These are phyloP conservation scores for Zymoseptoria ardabiliae DNA, from an alignment of 2,329 filamentous ascomycete species.

Conservation along the genomic window DNA sequence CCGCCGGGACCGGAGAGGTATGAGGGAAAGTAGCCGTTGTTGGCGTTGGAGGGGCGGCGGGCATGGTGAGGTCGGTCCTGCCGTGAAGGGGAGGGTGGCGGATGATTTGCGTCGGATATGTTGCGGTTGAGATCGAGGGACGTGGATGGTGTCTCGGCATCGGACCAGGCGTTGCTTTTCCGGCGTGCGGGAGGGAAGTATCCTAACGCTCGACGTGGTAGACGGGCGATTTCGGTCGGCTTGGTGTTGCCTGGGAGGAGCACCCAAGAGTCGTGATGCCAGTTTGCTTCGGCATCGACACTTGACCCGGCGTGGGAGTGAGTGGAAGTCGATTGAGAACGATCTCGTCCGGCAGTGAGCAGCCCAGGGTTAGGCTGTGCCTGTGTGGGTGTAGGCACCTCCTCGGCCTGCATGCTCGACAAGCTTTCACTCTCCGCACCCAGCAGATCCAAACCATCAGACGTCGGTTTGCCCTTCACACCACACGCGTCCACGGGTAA, in stretches of 20 bases:
- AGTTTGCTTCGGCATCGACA: constrained; percentile 56
- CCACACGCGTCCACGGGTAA: constrained; percentile 86
- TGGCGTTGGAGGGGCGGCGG: constrained; percentile 33
- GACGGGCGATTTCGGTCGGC: constrained; percentile 77
- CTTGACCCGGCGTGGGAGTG: constrained; percentile 32
- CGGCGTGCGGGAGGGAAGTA: constrained; percentile 88
- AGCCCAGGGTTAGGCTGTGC: constrained; percentile 10
- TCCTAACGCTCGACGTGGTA: constrained; percentile 71
- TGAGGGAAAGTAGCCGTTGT: constrained; percentile 32
- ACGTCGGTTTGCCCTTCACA: constrained; percentile 61
- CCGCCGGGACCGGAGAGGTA: constrained; percentile 78
- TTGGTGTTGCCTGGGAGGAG: constrained; percentile 62
- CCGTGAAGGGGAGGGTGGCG: constrained; percentile 28
- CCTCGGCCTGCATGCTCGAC: constrained; percentile 28
- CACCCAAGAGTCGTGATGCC: constrained; percentile 88
- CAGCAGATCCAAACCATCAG: constrained; percentile 27
- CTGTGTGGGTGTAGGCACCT: constrained; percentile 31
- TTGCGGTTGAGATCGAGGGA: constrained; percentile 54
- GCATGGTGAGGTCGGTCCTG: constrained; percentile 35
- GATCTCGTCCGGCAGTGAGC: constrained; percentile 24
- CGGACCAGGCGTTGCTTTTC: constrained; percentile 64
- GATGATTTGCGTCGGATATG: constrained; percentile 23
- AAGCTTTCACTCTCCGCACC: constrained; percentile 25
- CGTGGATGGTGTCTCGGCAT: constrained; percentile 58
- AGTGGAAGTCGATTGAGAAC: constrained; percentile 31